These are phyloP conservation scores for Barbarea vulgaris DNA, from an alignment of 345 rosid species.

Conservation along the genomic window DNA sequence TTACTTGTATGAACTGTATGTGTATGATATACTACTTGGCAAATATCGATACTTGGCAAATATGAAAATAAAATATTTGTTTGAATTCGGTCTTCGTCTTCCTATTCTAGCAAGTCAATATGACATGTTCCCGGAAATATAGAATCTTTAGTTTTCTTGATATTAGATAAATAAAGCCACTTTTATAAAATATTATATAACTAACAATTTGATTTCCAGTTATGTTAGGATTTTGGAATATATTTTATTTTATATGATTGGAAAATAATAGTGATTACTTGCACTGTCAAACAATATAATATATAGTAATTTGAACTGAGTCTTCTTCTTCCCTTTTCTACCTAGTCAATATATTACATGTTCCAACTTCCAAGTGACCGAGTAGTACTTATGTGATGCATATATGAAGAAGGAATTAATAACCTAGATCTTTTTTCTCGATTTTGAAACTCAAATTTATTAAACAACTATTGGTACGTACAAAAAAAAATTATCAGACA, in stretches of 20 bases:
- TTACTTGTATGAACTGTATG: neutral
- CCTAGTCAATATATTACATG: slow-evolving; percentile 27
- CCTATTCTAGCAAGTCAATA: slow-evolving; percentile 3
- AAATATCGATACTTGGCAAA: neutral
- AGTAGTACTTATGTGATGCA: neutral
- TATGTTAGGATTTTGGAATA: neutral
- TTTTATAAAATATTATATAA: neutral
- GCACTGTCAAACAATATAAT: slow-evolving; percentile 27
- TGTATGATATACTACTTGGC: neutral
- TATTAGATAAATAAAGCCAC: neutral
- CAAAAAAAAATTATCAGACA: too few relatives aligned
- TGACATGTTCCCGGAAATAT: neutral
- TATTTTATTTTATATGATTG: slow-evolving; percentile 6
- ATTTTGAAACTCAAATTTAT: neutral
- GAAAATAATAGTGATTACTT: too few relatives aligned
- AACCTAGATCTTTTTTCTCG: neutral
- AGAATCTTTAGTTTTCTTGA: neutral
- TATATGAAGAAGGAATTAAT: neutral
- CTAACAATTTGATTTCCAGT: slow-evolving; percentile 17
- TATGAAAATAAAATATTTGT: neutral
- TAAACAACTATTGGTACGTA: too few relatives aligned
- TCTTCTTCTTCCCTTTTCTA: slow-evolving; percentile 26
- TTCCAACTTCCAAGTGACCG: slow-evolving; percentile 29
- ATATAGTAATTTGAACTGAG: slow-evolving; percentile 5
- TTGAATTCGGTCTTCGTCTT: neutral